Base-by-base conservation (phyloP, 768 basidiomycete species). In the Myochromella boudieri region DNA sequence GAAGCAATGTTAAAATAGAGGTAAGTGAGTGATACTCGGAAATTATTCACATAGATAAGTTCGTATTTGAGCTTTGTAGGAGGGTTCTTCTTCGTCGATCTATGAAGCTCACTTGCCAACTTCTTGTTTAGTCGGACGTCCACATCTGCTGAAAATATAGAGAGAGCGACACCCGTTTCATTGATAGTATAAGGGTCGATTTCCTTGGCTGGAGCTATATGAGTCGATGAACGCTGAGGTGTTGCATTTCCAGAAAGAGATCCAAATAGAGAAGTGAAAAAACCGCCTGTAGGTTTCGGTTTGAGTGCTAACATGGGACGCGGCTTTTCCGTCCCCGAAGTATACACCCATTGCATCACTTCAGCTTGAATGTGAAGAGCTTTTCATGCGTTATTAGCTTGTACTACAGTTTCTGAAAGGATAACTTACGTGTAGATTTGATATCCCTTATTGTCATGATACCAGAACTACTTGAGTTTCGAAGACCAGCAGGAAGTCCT, bases 31-130 rank as follows among this genome's bases (percentile, higher is more conserved):
- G 37, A 56, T 8, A 39, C n/a, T n/a, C 22, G 12, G 43, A 15
- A 18, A 26, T 7, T 18, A 63, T 82, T 52, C 42, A 89, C 87
- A 69, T 91, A 98, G 31, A 99, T 91, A 10, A 99, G 73, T 54
- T 88, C 82, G 44, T 89, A 87, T 45, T 76, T 82, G 61, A 94
- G 78, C 42, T 71, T 78, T 4, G 67, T 69, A 0, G 95, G 95
- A 0, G 91, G 88, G 44, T 89, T 85, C 73, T 99, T 99, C 78
- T 97, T 97, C 9, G 95, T 99, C 1, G 92, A 90, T 48, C 95
- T 75, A 49, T 87, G 78, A 26, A 98, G 70, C 63, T 97, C 95
- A 7, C 70, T 63, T 1, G 79, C 71, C 38, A 87, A 68, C 59
- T 85, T 88, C 64, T 79, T 75, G 51, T 81, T 81, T 14, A 90